Percentiles rank a stretch among this genome's conserved stretches.
phyloP scores from a whole-genome alignment of 345 rosid genomes.

The Conringia planisiliqua region DNA sequence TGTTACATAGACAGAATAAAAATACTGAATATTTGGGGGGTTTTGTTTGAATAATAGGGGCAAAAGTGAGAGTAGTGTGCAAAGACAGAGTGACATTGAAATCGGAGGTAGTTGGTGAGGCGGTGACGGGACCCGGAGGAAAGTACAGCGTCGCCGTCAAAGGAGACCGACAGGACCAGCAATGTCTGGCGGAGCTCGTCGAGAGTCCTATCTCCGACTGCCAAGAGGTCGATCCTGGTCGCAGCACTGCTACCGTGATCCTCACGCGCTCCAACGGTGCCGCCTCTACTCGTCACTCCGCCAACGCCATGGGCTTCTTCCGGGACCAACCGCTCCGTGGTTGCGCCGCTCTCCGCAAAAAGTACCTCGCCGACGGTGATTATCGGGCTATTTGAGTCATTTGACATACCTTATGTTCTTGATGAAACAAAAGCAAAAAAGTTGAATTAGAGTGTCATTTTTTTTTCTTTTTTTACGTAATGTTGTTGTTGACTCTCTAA shows the following conservation, averaged over 20 bases:
- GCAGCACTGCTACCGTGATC: constrained; percentile 46
- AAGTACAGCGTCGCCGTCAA: constrained; percentile 43
- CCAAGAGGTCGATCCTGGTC: constrained; percentile 37
- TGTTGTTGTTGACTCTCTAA: background rate
- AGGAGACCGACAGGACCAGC: constrained; percentile 56
- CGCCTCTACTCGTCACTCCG: constrained; percentile 42
- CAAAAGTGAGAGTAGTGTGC: constrained; percentile 53
- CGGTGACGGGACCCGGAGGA: constrained; percentile 43
- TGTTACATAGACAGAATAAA: background rate
- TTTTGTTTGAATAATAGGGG: constrained; percentile 38
- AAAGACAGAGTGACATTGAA: constrained; percentile 37
- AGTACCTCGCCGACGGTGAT: constrained; percentile 38
- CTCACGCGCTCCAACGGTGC: constrained; percentile 68
- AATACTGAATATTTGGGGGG: background rate
- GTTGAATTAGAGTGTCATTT: background rate
- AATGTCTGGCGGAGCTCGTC: constrained; percentile 47
- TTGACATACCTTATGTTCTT: background rate
- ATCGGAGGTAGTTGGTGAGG: constrained; percentile 27
- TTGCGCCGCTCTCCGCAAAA: constrained; percentile 44
- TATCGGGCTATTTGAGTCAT: constrained; percentile 26
- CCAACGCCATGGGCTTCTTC: constrained; percentile 68
- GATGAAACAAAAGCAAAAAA: background rate
- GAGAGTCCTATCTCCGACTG: constrained; percentile 49
- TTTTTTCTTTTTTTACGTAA: background rate
- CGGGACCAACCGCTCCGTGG: constrained; percentile 37